A percentile compares a stretch with the other conserved stretches of the same genome.
Conservation (phyloP, 345 rosid genomes). For the Hibiscus tridactylites region DNA sequence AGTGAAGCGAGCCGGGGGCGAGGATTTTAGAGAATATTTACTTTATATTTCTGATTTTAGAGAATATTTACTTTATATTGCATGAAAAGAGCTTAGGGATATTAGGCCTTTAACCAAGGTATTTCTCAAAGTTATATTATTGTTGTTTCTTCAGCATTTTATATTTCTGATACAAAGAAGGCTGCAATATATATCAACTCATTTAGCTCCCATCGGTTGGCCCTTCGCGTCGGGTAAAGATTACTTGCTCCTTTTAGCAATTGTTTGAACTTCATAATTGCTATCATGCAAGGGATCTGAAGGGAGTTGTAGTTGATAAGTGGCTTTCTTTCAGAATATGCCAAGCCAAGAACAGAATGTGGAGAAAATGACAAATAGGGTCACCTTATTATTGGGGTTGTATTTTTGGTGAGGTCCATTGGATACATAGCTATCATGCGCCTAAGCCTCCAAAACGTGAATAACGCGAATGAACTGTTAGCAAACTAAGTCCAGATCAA, state of each 20-base stretch:
- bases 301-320: not conserved
- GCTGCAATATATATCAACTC: not conserved
- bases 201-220: not conserved
- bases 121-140: not conserved
- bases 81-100: not conserved
- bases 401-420: not conserved
- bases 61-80: conserved; percentile 6
- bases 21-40: not conserved
- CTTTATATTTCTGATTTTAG: not conserved
- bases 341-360: conserved; percentile 1
- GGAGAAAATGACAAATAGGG: conserved; percentile 1
- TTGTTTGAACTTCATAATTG: not conserved
- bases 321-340: not conserved
- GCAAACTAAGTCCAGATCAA: not conserved
- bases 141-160: not conserved
- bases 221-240: not conserved
- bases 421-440: not conserved
- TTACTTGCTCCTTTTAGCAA: not conserved
- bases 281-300: not conserved
- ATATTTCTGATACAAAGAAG: not conserved
- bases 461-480: not conserved
- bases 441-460: conserved; percentile 2
- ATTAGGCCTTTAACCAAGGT: not conserved
- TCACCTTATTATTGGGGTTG: not conserved
- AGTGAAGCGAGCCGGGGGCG: not conserved